Evolutionary conservation across 495 filamentous ascomycete genomes (phyloP), one percentile per base, ranked within the genome.

Genomic region (Penicillium ochrochloron): DNA sequence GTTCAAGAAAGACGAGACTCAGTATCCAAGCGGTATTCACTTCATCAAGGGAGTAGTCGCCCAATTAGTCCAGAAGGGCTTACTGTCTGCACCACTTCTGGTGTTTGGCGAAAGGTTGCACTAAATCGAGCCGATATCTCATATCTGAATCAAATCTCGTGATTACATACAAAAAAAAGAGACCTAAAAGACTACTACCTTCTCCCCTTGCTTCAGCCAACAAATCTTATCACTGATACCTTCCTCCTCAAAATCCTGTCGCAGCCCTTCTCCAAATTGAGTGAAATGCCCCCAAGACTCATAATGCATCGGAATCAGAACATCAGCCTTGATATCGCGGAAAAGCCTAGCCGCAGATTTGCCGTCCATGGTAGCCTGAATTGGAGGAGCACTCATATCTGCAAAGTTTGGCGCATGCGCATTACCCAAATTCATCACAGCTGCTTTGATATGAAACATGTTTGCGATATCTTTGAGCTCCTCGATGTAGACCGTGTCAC

Each of bases 331-430:
- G n/a, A 85, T 66, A 1, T 78, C 77, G 0, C 70, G 66, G 50
- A 81, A 71, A 17, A 86, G 68, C 50, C 57, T 56, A 15, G 73
- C 78, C 1, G 71, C 84, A 48, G 82, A 67, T 52, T 70, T 77
- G 0, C 83, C 84, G 60, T 80, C 83, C 79, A 85, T 78, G 0
- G 84, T 86, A 60, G 83, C 80, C 61, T 80, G 73, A 17, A 84
- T 21, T 8, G 41, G 41, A 21, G 41, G 17, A 11, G 41, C 41
- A 44, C n/a, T 44, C 5, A 19, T 6, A 44, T 44, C 41, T 8
- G 17, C 41, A 19, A 44, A 44, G n/a, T 44, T 44, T 19, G 41
- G 41, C 41, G 6, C 41, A 44, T 44, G 17, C 4, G 41, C 41
- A 19, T 44, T 21, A 0, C 76, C 76, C 31, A 78, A 39, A 44